Evolutionary conservation across 179 eudicot species (phyloP).

Genomic region (Beta macrorhiza): DNA sequence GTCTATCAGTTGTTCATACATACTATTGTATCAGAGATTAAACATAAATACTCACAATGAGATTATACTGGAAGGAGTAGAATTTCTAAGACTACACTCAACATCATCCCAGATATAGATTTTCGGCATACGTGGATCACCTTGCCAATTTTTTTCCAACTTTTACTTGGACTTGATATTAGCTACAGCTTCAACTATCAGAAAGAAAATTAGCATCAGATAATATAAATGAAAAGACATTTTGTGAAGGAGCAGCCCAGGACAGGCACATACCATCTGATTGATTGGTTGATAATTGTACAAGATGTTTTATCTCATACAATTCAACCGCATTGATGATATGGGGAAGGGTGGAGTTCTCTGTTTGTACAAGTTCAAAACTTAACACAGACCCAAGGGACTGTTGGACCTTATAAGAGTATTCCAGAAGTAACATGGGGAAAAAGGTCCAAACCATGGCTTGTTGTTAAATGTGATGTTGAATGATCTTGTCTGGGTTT

Average conservation of each 20-base stretch:
- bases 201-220: not conserved
- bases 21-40: not conserved
- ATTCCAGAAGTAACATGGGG: constrained; percentile 23
- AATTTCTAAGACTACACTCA: constrained; percentile 1
- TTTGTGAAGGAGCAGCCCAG: not conserved
- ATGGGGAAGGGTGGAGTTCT: constrained; percentile 41
- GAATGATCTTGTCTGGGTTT: constrained; percentile 31
- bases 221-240: not conserved
- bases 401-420: constrained; percentile 3
- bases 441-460: constrained; percentile 12
- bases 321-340: constrained; percentile 36
- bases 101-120: constrained; percentile 1
- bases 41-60: constrained; percentile 4
- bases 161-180: constrained; percentile 2
- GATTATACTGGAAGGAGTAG: not conserved
- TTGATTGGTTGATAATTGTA: not conserved
- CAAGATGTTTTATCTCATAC: not conserved
- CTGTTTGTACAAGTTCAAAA: not conserved
- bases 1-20: not conserved
- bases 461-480: constrained; percentile 28
- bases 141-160: constrained; percentile 18
- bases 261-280: constrained; percentile 16
- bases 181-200: not conserved
- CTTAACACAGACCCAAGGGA: not conserved
- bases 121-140: constrained; percentile 18